Evolutionary conservation across 176 grass and related monocot genomes (phyloP), one percentile per base, ranked within the genome.

Genomic region (Carex kokanica): DNA sequence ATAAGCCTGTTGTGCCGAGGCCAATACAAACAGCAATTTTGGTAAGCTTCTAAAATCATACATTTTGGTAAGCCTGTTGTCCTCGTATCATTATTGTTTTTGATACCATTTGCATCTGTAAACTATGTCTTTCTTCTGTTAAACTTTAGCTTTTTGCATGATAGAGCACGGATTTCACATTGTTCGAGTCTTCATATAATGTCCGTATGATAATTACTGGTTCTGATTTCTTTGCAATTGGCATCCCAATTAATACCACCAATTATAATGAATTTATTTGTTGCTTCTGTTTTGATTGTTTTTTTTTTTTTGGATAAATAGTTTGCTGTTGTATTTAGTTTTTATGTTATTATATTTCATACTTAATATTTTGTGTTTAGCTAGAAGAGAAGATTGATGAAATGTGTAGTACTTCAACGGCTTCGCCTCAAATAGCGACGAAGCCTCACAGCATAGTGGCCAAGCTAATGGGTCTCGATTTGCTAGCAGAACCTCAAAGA

Each of bases 381-480:
- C 23, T 54, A 13, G 69, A 64, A 53, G 83, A 70, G 29, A 51
- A 31, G 83, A 64, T 2, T 25, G 72, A 78, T 64, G 36, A 64
- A n/a, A 20, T 64, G 2, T 27, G 55, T 77, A 78, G 13, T 8
- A 31, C 23, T 67, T 68, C 61, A 54, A 67, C 61, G 2, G 20
- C 21, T 82, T 34, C 61, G 25, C 13, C 80, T 47, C 17, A 54
- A 52, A 14, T 41, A 62, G 4, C 25, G 45, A 68, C 25, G 32
- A 82, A 67, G 60, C 29, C 80, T n/a, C 90, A 87, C 0, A 86
- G 92, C 21, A 80, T 94, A 38, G 92, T 97, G 47, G 94, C 92
- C 55, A 86, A 72, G 85, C 29, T 97, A 21, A 97, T 97, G 94
- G 94, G 94, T 25, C 90, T 97, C 27, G 93, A 83, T 64, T 89